Conservation (phyloP, 1,139 yeast species). For the Saccharomyces pastorianus region DNA sequence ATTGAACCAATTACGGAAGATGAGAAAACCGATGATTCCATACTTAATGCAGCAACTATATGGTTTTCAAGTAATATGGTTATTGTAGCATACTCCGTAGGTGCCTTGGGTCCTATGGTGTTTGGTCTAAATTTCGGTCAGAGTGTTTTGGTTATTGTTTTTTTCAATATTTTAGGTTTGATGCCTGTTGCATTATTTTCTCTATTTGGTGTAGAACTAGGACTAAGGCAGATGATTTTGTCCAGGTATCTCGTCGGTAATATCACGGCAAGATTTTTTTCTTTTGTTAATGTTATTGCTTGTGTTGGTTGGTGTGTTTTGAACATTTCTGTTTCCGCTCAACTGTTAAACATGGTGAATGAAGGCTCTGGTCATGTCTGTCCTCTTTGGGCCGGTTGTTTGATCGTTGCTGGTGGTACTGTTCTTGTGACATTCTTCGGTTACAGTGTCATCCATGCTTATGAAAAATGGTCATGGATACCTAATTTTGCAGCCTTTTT, state of each 20-base stretch:
- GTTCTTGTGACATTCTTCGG: constrained; percentile 75
- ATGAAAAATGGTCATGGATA: constrained; percentile 83
- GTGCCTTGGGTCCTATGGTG: constrained; percentile 59
- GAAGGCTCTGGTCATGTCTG: constrained; percentile 41
- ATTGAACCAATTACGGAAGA: constrained; percentile 40
- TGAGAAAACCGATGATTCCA: constrained; percentile 43
- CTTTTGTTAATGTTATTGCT: constrained; percentile 71
- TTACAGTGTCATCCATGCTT: constrained; percentile 68
- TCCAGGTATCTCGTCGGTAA: constrained; percentile 75
- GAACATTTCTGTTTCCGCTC: constrained; percentile 84
- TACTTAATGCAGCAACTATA: constrained; percentile 72
- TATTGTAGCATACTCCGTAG: constrained; percentile 72
- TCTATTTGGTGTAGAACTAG: constrained; percentile 72
- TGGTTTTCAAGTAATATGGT: constrained; percentile 90
- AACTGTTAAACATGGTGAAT: constrained; percentile 69
- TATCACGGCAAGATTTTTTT: constrained; percentile 63
- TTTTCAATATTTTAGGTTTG: constrained; percentile 66
- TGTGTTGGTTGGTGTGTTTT: constrained; percentile 96
- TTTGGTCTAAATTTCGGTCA: constrained; percentile 56
- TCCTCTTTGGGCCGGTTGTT: constrained; percentile 89
- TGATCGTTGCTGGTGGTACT: constrained; percentile 61
- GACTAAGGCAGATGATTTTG: constrained; percentile 79
- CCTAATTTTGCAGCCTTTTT: constrained; percentile 68
- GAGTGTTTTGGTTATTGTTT: constrained; percentile 53
- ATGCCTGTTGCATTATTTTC: constrained; percentile 76